A percentile compares a stretch with the other conserved stretches of the same genome.
phyloP scores from a whole-genome alignment of 75 land plant genomes.

The Gnetum montanum region DNA sequence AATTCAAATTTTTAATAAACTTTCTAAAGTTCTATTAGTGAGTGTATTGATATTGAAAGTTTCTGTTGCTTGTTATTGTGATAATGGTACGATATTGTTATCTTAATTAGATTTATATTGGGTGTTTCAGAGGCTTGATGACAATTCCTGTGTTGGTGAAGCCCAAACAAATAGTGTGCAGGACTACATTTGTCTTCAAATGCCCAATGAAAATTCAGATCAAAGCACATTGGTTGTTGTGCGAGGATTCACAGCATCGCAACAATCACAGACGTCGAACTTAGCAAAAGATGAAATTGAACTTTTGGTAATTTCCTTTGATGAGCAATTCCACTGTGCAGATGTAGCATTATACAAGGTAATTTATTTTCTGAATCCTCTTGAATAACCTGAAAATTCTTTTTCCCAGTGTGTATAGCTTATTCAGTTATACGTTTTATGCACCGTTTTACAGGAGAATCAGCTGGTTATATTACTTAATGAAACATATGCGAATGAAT shows the following conservation, averaged over 20 bases:
- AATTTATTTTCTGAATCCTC: neutral
- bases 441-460: neutral
- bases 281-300: neutral
- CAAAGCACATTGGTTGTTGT: neutral
- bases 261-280: neutral
- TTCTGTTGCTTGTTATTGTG: too few relatives aligned
- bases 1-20: too few relatives aligned
- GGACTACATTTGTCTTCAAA: slow-evolving; percentile 4
- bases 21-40: too few relatives aligned
- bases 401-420: neutral
- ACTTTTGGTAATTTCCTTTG: neutral
- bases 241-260: neutral
- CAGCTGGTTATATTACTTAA: slow-evolving; percentile 3
- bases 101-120: too few relatives aligned
- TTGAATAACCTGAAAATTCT: neutral
- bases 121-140: too few relatives aligned
- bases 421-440: neutral
- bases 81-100: too few relatives aligned
- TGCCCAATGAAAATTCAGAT: neutral
- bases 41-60: too few relatives aligned
- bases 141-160: too few relatives aligned
- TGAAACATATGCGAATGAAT: neutral
- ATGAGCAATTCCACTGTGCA: neutral
- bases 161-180: too few relatives aligned
- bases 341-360: slow-evolving; percentile 7